Conservation (phyloP, 2,329 filamentous ascomycete genomes). For the Curvularia spicifera region DNA sequence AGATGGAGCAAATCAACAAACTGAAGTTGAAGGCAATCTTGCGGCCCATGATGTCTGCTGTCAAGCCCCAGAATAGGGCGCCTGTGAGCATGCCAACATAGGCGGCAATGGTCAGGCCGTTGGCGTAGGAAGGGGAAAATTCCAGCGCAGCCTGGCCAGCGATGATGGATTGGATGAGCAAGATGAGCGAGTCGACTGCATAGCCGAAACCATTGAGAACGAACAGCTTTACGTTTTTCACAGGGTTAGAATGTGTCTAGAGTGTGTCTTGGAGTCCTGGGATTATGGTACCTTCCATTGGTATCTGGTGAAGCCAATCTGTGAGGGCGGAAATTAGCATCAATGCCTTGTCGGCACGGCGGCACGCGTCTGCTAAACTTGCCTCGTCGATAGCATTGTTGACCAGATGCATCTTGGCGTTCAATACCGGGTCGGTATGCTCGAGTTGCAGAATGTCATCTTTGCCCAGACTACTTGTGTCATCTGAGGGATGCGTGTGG, state of each 20-base stretch:
- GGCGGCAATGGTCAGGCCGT: constrained; percentile 66
- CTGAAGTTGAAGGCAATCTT: constrained; percentile 72
- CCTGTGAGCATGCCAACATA: constrained; percentile 65
- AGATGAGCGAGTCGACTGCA: constrained; percentile 63
- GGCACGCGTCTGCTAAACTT: not conserved
- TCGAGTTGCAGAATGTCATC: constrained; percentile 64
- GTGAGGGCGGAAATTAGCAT: not conserved
- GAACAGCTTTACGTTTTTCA: constrained; percentile 53
- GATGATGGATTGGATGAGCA: constrained; percentile 69
- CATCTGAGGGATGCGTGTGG: constrained; percentile 3
- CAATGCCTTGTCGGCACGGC: not conserved
- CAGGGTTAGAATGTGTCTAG: not conserved
- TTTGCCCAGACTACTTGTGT: constrained; percentile 33
- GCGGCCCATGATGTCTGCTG: constrained; percentile 71
- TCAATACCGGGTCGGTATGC: constrained; percentile 66
- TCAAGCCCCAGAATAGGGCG: constrained; percentile 72
- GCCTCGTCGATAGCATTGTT: constrained; percentile 58
- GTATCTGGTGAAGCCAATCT: constrained; percentile 15
- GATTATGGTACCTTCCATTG: constrained; percentile 53
- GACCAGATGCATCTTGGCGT: constrained; percentile 71
- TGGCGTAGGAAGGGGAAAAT: constrained; percentile 62
- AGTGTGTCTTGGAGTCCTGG: not conserved
- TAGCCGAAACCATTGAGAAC: constrained; percentile 68
- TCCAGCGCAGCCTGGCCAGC: constrained; percentile 64
- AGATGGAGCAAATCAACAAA: constrained; percentile 67